Conservation (phyloP, 306 rosid genomes). For the Mimosa pudica region DNA sequence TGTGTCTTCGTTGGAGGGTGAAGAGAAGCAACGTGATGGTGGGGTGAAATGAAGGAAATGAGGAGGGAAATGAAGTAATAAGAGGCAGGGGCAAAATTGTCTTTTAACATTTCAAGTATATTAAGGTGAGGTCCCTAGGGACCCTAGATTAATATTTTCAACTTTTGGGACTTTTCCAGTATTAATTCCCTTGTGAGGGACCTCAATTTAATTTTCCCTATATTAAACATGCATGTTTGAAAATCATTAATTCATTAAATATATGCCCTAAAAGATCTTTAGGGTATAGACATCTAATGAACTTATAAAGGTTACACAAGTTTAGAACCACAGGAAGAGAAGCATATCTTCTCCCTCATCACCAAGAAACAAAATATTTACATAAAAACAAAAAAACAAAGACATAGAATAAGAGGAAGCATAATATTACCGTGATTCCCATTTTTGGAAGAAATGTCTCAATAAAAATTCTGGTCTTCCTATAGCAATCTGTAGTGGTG, state of each 20-base stretch:
- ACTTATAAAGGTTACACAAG: neutral
- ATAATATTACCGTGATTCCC: conserved; percentile 75
- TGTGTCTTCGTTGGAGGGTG: too few species aligned
- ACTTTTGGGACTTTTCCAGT: too few species aligned
- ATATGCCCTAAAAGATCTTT: neutral
- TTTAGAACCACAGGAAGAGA: neutral
- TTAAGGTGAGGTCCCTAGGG: too few species aligned
- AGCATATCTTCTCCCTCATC: neutral
- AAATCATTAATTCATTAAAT: neutral
- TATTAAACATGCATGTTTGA: too few species aligned
- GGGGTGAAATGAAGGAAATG: too few species aligned
- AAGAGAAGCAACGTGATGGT: too few species aligned
- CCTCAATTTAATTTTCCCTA: too few species aligned
- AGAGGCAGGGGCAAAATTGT: too few species aligned
- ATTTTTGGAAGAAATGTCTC: conserved; percentile 87
- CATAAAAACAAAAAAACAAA: neutral
- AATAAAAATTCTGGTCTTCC: conserved; percentile 91
- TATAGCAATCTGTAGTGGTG: conserved; percentile 93
- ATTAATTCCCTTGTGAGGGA: too few species aligned
- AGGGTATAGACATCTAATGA: neutral
- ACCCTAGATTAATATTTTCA: too few species aligned
- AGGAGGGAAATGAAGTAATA: too few species aligned
- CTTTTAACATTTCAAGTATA: too few species aligned
- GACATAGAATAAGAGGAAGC: neutral
- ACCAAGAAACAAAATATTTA: neutral